A percentile compares a stretch with the other conserved stretches of the same genome.
Conservation (phyloP, 163 green algal genomes). For the Picocystis sp. region DNA sequence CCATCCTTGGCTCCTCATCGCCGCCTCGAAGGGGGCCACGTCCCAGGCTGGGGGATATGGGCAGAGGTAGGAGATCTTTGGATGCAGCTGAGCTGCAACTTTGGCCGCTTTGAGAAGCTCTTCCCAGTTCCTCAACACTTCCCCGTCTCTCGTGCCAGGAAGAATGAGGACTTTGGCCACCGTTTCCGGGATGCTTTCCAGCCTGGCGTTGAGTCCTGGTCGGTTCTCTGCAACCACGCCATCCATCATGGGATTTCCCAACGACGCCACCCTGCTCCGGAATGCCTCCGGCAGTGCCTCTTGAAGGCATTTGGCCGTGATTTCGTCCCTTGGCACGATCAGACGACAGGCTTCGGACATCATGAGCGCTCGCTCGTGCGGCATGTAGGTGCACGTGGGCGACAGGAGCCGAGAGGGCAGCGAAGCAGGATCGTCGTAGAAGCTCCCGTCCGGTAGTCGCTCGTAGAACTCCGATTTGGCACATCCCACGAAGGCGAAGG, state of each 20-base stretch:
- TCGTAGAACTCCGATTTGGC: constrained; percentile 29
- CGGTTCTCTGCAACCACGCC: constrained; percentile 6
- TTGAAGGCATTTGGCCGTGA: constrained; percentile 9
- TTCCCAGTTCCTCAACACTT: too few species aligned
- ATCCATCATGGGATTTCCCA: constrained; percentile 29
- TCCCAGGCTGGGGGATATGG: too few species aligned
- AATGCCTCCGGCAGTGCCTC: constrained; percentile 3
- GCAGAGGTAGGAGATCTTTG: too few species aligned
- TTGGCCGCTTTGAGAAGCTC: too few species aligned
- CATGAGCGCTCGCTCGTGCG: constrained; percentile 23
- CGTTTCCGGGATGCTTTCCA: too few species aligned
- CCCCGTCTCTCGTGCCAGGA: too few species aligned
- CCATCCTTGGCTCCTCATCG: too few species aligned
- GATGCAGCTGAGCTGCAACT: too few species aligned
- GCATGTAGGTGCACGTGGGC: constrained; percentile 17
- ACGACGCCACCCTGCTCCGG: constrained; percentile 8
- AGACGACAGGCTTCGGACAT: constrained; percentile 9
- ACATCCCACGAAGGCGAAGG: constrained; percentile 19
- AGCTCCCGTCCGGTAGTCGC: constrained; percentile 7
- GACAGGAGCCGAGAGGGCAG: constrained; percentile 8
- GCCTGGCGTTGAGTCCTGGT: too few species aligned
- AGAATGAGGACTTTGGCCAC: too few species aligned
- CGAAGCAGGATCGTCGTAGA: too few species aligned
- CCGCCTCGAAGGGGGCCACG: too few species aligned
- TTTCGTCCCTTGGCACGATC: constrained; percentile 11